Evolutionary conservation across 441 rosid genomes (phyloP).

Genomic region (Pelargonium myrrhifolium): DNA sequence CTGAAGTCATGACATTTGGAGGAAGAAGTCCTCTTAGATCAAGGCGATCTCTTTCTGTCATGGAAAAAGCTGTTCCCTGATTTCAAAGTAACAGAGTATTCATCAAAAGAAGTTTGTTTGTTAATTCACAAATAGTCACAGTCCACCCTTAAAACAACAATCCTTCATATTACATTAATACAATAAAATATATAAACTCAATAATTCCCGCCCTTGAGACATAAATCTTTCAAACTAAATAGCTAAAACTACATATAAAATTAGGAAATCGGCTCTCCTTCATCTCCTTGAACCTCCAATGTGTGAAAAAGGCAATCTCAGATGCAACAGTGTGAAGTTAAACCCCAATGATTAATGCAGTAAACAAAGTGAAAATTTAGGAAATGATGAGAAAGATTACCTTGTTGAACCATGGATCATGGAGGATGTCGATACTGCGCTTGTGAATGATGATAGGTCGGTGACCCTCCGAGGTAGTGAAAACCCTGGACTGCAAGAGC

Average conservation of each 20-base stretch:
- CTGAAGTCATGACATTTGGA: constrained; percentile 74
- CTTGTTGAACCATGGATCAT: constrained; percentile 99
- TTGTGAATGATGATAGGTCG: constrained; percentile 90
- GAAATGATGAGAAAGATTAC: constrained; percentile 24
- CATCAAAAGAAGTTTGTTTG: not conserved
- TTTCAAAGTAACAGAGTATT: not conserved
- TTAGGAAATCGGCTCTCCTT: not conserved
- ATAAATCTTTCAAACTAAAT: not conserved
- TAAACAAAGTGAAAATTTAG: too few species aligned
- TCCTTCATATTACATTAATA: not conserved
- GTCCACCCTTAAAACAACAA: not conserved
- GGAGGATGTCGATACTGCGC: constrained; percentile 94
- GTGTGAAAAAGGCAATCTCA: too few species aligned
- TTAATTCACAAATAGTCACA: not conserved
- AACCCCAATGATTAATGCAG: too few species aligned
- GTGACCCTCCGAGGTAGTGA: constrained; percentile 86
- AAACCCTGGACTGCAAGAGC: constrained; percentile 34
- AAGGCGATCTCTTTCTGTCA: constrained; percentile 92
- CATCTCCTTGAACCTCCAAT: not conserved
- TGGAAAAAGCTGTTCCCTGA: constrained; percentile 91
- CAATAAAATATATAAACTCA: not conserved
- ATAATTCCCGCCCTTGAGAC: not conserved
- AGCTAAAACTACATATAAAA: not conserved
- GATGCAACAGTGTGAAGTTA: too few species aligned
- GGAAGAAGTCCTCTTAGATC: constrained; percentile 98